A percentile compares a stretch with the other conserved stretches of the same genome.
phyloP scores from a whole-genome alignment of 345 rosid species.

The Melaleuca quinquenervia region DNA sequence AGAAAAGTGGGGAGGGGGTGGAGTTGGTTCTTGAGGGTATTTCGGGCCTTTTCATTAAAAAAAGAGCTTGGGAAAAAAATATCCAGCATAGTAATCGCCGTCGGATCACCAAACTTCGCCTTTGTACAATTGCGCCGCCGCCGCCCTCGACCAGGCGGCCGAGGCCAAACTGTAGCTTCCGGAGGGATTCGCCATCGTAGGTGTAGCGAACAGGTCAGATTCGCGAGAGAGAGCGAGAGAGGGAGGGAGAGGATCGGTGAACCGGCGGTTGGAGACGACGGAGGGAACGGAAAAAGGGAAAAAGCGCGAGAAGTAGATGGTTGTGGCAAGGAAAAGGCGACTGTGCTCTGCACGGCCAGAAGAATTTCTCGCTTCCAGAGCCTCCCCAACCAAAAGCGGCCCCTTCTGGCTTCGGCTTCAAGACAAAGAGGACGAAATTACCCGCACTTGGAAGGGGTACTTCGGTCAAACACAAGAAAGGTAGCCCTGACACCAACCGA shows the following conservation, averaged over 20 bases:
- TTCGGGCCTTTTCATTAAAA: neutral
- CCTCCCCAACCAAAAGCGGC: neutral
- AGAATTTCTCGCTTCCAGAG: neutral
- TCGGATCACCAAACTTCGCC: neutral
- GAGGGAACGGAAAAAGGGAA: neutral
- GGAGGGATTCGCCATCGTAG: neutral
- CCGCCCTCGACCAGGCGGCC: neutral
- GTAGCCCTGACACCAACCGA: neutral
- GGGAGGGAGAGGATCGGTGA: neutral
- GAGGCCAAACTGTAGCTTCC: neutral
- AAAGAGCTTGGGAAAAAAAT: neutral
- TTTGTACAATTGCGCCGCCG: neutral
- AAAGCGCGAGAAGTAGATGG: neutral
- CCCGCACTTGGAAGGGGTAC: neutral
- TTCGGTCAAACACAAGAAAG: neutral
- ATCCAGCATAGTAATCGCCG: neutral
- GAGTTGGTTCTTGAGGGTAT: neutral
- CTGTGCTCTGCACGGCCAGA: neutral
- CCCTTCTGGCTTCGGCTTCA: neutral
- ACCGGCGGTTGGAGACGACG: neutral
- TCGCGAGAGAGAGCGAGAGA: neutral
- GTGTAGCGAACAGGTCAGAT: neutral
- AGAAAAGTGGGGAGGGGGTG: fast-evolving
- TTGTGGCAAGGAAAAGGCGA: neutral
- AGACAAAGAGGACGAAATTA: neutral